Percentiles rank a stretch among this genome's conserved stretches.
Evolutionary conservation across 768 basidiomycete genomes (phyloP).

Genomic region (Podaxis sp.): DNA sequence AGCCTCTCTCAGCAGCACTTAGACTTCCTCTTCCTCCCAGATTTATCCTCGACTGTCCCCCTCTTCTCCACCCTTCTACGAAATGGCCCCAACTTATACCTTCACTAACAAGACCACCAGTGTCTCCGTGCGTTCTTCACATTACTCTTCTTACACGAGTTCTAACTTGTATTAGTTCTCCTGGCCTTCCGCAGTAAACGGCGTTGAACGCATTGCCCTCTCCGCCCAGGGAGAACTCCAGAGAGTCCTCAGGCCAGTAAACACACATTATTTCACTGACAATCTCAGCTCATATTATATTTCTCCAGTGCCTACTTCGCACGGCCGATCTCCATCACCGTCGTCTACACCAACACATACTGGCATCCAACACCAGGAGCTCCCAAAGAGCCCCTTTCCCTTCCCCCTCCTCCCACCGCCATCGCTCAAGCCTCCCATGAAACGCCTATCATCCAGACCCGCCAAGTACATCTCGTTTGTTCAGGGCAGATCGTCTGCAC

Average conservation of each 20-base stretch:
- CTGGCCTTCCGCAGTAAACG: conserved; percentile 52
- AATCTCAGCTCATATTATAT: not conserved
- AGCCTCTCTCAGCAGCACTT: no score
- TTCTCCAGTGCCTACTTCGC: conserved; percentile 59
- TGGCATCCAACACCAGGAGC: conserved; percentile 25
- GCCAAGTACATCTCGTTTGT: conserved; percentile 65
- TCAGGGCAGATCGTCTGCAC: conserved; percentile 51
- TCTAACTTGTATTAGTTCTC: conserved; percentile 34
- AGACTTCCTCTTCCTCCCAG: no score
- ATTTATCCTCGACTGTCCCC: not conserved
- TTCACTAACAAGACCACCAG: conserved; percentile 45
- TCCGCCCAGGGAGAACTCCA: conserved; percentile 71
- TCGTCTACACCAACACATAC: conserved; percentile 52
- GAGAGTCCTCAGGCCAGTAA: conserved; percentile 57
- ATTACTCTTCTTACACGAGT: not conserved
- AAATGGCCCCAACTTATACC: conserved; percentile 34
- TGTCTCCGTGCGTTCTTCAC: conserved; percentile 20
- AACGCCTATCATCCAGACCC: conserved; percentile 56
- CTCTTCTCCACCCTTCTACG: no score
- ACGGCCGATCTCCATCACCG: conserved; percentile 56
- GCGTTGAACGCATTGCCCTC: conserved; percentile 65
- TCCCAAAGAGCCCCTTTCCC: conserved; percentile 27
- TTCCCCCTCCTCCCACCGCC: conserved; percentile 30
- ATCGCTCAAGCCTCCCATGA: conserved; percentile 42
- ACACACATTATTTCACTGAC: not conserved